phyloP scores from a whole-genome alignment of 2,329 filamentous ascomycete species.

The Tolypocladium amazonense region DNA sequence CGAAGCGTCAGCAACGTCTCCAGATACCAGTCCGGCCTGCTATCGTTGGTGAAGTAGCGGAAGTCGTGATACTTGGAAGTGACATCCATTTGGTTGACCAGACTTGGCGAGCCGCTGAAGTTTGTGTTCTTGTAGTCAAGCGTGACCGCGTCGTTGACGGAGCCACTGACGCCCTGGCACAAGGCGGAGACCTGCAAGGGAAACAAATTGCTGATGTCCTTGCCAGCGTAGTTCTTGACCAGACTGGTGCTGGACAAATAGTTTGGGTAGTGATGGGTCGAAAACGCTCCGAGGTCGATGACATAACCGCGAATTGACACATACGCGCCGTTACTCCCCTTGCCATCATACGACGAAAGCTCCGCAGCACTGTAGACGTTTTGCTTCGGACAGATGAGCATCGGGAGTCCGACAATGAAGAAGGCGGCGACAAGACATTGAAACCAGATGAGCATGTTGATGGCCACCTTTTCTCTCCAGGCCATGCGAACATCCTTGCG shows the following conservation, averaged over 20 bases:
- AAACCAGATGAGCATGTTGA: slow-evolving; percentile 96
- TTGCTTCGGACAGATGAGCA: slow-evolving; percentile 83
- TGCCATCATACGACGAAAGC: slow-evolving; percentile 63
- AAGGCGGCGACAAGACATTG: slow-evolving; percentile 69
- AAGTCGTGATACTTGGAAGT: slow-evolving; percentile 90
- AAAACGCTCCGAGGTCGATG: slow-evolving; percentile 68
- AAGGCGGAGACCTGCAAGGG: slow-evolving; percentile 89
- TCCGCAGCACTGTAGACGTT: slow-evolving; percentile 75
- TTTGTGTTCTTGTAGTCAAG: slow-evolving; percentile 78
- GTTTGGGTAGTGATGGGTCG: slow-evolving; percentile 61
- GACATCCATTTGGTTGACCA: slow-evolving; percentile 55
- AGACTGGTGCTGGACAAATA: slow-evolving; percentile 49
- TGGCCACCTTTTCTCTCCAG: slow-evolving; percentile 95
- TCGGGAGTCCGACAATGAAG: slow-evolving; percentile 82
- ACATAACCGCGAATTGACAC: slow-evolving; percentile 82
- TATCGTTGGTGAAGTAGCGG: slow-evolving; percentile 71
- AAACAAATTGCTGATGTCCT: slow-evolving; percentile 81
- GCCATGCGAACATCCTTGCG: slow-evolving; percentile 87
- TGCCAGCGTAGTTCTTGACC: slow-evolving; percentile 65
- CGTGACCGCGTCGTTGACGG: slow-evolving; percentile 59
- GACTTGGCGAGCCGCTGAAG: slow-evolving; percentile 52
- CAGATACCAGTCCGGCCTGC: slow-evolving; percentile 81
- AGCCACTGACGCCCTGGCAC: slow-evolving; percentile 65
- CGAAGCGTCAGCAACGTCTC: slow-evolving; percentile 77
- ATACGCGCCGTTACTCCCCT: slow-evolving; percentile 52